Conservation (phyloP, 192 early-diverging fungal genomes). For the Thoreauomyces humboldtii region DNA sequence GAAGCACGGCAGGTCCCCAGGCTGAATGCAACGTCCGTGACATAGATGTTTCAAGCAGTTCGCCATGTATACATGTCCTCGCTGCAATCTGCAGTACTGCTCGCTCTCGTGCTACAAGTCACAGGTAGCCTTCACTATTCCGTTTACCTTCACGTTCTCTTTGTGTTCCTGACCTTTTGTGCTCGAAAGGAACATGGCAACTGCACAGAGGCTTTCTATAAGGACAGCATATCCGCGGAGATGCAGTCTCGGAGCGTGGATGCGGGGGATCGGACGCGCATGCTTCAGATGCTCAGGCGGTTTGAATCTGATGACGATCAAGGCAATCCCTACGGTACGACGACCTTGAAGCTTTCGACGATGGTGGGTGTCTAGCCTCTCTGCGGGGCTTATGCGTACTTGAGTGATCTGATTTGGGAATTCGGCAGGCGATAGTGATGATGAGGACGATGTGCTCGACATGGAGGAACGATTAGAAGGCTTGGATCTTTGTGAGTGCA, state of each 20-base stretch:
- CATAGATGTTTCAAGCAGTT: conserved; percentile 53
- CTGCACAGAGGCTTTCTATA: conserved; percentile 65
- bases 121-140: conserved; percentile 28
- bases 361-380: no score
- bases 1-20: not conserved
- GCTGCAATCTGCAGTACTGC: conserved; percentile 68
- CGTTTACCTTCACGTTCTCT: not conserved
- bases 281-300: conserved; percentile 49
- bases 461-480: conserved; percentile 41
- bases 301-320: conserved; percentile 38
- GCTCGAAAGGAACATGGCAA: conserved; percentile 36
- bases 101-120: conserved; percentile 63
- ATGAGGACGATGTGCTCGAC: conserved; percentile 41
- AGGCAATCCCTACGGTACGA: not conserved
- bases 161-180: not conserved
- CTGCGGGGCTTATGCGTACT: no score
- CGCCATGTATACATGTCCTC: conserved; percentile 64
- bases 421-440: no score
- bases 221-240: conserved; percentile 51
- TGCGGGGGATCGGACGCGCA: conserved; percentile 46
- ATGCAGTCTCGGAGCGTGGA: conserved; percentile 39
- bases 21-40: not conserved
- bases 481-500: conserved; percentile 40
- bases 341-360: not conserved
- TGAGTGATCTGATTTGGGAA: no score